Evolutionary conservation across 2,329 filamentous ascomycete genomes (phyloP).

Genomic region (Zymoseptoria passerinii): DNA sequence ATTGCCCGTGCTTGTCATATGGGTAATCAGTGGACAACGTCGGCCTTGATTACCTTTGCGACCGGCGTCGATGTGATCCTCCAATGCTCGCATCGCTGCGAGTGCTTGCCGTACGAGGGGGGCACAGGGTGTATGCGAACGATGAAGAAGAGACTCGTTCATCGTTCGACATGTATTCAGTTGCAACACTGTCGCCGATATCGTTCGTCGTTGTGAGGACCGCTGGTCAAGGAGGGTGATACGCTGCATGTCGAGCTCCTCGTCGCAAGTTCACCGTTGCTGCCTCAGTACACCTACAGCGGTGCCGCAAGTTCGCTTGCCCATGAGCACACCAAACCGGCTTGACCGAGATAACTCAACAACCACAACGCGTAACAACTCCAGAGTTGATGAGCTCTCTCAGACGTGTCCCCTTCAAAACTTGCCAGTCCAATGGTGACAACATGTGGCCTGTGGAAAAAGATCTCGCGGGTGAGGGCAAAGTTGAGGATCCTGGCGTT

Average conservation of each 20-base stretch:
- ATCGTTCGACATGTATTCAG: background rate
- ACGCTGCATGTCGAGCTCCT: background rate
- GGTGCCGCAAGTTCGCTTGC: background rate
- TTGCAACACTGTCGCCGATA: background rate
- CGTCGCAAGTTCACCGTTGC: background rate
- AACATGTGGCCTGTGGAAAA: background rate
- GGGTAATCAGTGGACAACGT: background rate
- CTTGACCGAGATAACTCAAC: background rate
- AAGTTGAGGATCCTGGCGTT: background rate
- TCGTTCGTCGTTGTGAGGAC: background rate
- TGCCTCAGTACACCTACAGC: background rate
- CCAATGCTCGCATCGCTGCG: background rate
- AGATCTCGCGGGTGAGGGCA: background rate
- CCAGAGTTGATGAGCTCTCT: background rate
- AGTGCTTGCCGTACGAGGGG: background rate
- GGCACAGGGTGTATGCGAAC: background rate
- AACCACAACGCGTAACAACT: background rate
- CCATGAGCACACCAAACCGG: background rate
- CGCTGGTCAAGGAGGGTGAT: background rate
- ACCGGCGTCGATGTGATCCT: background rate
- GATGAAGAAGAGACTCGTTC: background rate
- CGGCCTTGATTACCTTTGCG: background rate
- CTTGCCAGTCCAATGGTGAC: background rate
- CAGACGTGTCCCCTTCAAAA: background rate
- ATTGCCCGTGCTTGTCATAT: background rate